Conservation (phyloP, 179 eudicot species). For the Patellifolia procumbens region DNA sequence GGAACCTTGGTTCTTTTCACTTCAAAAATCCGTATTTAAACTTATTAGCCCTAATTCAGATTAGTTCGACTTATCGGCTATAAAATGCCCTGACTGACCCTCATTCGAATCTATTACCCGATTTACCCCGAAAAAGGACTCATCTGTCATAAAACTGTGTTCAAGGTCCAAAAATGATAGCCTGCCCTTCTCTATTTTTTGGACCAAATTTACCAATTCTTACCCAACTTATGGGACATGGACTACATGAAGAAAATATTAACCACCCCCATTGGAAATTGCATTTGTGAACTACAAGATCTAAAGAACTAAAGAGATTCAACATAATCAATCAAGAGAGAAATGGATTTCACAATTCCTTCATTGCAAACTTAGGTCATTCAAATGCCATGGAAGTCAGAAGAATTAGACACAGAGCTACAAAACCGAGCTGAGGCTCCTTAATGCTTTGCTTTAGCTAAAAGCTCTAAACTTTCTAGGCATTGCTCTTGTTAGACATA, state of each 20-base stretch:
- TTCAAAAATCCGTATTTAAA: no score
- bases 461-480: not conserved
- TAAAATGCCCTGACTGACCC: no score
- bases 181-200: no score
- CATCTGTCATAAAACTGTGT: no score
- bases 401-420: not conserved
- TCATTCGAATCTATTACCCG: no score
- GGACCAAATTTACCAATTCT: no score
- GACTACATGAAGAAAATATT: not conserved
- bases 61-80: no score
- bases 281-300: not conserved
- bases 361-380: not conserved
- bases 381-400: not conserved
- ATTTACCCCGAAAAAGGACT: no score
- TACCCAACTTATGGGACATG: no score
- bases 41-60: no score
- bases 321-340: not conserved
- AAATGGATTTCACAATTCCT: not conserved
- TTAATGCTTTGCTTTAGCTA: not conserved
- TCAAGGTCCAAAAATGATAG: no score
- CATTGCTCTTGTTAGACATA: conserved; percentile 21
- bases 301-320: not conserved
- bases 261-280: not conserved
- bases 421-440: not conserved
- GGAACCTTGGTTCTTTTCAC: no score